Conservation (phyloP, 2,329 filamentous ascomycete species). For the Rhynchosporium agropyri region DNA sequence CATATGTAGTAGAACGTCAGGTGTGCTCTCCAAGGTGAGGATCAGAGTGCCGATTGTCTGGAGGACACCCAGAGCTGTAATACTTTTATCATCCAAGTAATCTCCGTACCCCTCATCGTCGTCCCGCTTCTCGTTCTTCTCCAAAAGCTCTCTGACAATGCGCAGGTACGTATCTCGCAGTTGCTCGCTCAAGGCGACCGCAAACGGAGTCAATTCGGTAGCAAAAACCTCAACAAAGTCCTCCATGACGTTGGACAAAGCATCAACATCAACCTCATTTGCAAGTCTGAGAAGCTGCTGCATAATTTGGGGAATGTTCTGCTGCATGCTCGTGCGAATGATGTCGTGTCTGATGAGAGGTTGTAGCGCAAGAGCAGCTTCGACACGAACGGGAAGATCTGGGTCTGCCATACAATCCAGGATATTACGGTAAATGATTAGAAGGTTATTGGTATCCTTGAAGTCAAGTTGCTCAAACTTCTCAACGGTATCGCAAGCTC, state of each 20-base stretch:
- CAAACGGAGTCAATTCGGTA: conserved; percentile 94
- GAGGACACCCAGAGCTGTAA: conserved; percentile 91
- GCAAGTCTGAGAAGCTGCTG: conserved; percentile 95
- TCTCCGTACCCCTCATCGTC: conserved; percentile 80
- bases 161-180: conserved; percentile 93
- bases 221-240: conserved; percentile 99
- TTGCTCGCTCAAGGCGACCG: conserved; percentile 93
- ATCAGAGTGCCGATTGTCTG: conserved; percentile 98
- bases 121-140: conserved; percentile 78
- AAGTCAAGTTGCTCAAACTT: conserved; percentile 98
- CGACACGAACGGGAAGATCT: conserved; percentile 91
- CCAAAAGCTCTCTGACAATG: conserved; percentile 87
- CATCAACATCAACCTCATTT: conserved; percentile 97
- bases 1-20: conserved; percentile 90
- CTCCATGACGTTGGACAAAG: conserved; percentile 98
- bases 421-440: conserved; percentile 95
- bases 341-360: conserved; percentile 94
- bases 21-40: conserved; percentile 93
- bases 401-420: conserved; percentile 94
- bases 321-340: conserved; percentile 93
- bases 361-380: conserved; percentile 90
- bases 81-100: conserved; percentile 97
- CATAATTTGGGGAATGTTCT: conserved; percentile 99
- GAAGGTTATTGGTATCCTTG: conserved; percentile 92
- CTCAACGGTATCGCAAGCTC: conserved; percentile 95